Evolutionary conservation across 345 rosid genomes (phyloP).

Genomic region (Physaria fendleri): DNA sequence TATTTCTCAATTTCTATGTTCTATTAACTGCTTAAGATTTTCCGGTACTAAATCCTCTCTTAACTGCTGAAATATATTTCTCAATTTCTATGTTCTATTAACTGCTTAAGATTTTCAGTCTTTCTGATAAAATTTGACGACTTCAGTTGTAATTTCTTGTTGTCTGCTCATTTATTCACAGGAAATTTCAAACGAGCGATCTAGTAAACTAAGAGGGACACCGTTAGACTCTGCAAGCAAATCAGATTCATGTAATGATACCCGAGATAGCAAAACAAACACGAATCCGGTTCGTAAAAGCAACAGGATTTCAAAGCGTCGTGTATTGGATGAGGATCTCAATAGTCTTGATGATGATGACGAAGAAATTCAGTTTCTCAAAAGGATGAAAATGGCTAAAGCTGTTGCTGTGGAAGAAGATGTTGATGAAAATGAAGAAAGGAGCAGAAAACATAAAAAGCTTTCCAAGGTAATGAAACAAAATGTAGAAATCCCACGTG

Average conservation of each 20-base stretch:
- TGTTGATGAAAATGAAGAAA: conserved; percentile 52
- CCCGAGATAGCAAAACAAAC: conserved; percentile 48
- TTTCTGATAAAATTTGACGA: not conserved
- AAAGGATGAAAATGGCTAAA: conserved; percentile 58
- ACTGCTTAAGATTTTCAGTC: not conserved
- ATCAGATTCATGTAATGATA: conserved; percentile 37
- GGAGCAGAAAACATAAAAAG: conserved; percentile 51
- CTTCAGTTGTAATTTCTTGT: not conserved
- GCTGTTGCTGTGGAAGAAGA: conserved; percentile 35
- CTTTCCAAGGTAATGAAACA: conserved; percentile 43
- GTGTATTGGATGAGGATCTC: conserved; percentile 54
- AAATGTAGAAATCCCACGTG: conserved; percentile 7
- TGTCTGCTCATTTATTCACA: not conserved
- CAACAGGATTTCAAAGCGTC: conserved; percentile 66
- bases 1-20: not conserved
- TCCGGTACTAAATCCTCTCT: conserved; percentile 33
- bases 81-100: not conserved
- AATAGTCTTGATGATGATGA: conserved; percentile 62
- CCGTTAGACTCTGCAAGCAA: conserved; percentile 48
- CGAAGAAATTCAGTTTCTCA: conserved; percentile 72
- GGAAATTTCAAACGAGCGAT: conserved; percentile 12
- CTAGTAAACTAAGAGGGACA: conserved; percentile 47
- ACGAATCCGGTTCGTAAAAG: conserved; percentile 61
- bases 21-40: no score
- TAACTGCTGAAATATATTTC: not conserved